Conservation (phyloP, 2,329 filamentous ascomycete species). For the Penicillium hesseltinei region DNA sequence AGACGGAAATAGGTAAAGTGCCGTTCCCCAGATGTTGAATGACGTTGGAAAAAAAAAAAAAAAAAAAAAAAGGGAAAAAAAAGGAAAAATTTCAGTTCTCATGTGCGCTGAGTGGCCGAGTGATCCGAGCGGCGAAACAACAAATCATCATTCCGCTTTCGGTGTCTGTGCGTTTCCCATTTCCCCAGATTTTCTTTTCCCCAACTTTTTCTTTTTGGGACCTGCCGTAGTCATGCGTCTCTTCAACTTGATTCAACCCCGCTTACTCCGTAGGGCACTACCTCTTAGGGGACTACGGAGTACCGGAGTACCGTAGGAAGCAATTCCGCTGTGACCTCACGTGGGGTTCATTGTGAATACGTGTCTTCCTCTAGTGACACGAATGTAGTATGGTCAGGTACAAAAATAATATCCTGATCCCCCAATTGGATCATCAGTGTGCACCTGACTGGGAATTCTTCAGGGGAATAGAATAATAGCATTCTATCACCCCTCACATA, state of each 20-base stretch:
- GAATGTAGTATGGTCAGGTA: neutral
- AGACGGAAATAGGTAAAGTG: conserved; percentile 11
- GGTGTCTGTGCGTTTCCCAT: conserved; percentile 1
- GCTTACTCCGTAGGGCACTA: neutral
- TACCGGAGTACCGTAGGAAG: no score
- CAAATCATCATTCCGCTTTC: conserved; percentile 14
- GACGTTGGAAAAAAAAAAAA: conserved; percentile 5
- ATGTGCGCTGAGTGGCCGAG: conserved; percentile 18
- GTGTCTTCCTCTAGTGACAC: neutral
- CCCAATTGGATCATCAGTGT: conserved; percentile 2
- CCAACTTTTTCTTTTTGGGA: conserved; percentile 5
- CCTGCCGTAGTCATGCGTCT: neutral
- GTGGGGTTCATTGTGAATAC: neutral
- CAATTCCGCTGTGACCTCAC: neutral
- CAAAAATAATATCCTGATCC: neutral
- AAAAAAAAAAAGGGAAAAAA: neutral
- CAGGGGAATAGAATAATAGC: neutral
- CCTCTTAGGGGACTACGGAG: no score
- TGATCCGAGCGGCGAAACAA: conserved; percentile 16
- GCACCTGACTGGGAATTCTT: neutral
- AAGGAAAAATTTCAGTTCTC: neutral
- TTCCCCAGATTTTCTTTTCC: conserved; percentile 31
- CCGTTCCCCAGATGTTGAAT: conserved; percentile 14
- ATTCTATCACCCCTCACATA: neutral
- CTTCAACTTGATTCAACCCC: neutral